These are phyloP conservation scores for Myxozyma nipponensis DNA, from an alignment of 805 yeast genomes.

Conservation along the genomic window DNA sequence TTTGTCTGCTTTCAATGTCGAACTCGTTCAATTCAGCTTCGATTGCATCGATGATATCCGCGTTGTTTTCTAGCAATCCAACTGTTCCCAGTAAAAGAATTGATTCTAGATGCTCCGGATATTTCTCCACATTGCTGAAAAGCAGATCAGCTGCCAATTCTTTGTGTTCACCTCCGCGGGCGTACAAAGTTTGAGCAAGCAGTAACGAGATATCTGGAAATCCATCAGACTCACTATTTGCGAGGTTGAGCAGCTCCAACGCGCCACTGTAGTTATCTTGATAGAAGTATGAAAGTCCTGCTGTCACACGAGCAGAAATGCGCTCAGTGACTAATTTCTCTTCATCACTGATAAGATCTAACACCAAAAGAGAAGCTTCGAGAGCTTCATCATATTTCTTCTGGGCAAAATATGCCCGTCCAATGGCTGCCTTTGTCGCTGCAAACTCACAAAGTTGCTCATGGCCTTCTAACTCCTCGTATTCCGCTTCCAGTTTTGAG, in stretches of 20 bases:
- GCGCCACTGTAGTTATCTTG: conserved; percentile 59
- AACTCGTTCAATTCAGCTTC: conserved; percentile 56
- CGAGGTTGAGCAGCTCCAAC: conserved; percentile 58
- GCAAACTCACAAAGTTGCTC: conserved; percentile 50
- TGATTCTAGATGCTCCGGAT: conserved; percentile 64
- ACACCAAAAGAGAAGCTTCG: conserved; percentile 50
- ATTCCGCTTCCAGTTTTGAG: conserved; percentile 48
- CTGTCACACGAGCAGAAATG: conserved; percentile 58
- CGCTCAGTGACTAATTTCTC: conserved; percentile 24
- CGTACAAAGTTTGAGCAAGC: conserved; percentile 74
- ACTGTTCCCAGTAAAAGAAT: conserved; percentile 78
- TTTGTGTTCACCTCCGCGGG: conserved; percentile 69
- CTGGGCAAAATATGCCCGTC: conserved; percentile 65
- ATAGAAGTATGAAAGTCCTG: conserved; percentile 73
- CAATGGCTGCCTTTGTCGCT: conserved; percentile 60
- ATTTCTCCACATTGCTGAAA: conserved; percentile 55
- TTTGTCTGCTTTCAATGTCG: not conserved
- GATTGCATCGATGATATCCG: conserved; percentile 57
- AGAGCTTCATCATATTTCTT: conserved; percentile 55
- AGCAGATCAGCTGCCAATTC: conserved; percentile 80
- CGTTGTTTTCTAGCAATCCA: conserved; percentile 56
- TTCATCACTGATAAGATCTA: conserved; percentile 34
- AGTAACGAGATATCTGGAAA: conserved; percentile 66
- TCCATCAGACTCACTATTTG: conserved; percentile 55
- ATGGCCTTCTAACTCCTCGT: conserved; percentile 54